Percentiles rank a stretch among this genome's conserved stretches.
Evolutionary conservation across 192 early-diverging fungal species (phyloP).

Genomic region (Allomyces arbusculus): DNA sequence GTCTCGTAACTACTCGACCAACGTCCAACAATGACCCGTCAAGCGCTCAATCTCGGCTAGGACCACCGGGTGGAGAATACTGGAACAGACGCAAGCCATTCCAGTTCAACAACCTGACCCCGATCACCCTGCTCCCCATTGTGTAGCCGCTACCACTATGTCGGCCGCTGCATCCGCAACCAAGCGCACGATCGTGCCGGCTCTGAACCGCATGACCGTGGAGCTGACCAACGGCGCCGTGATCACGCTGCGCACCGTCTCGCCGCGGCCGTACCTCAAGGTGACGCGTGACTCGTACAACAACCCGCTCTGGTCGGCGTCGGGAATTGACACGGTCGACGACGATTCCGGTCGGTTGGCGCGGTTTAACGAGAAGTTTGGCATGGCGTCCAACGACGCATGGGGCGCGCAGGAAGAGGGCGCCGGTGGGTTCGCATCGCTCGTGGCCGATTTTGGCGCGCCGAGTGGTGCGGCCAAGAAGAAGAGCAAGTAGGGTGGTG

Average conservation of each 20-base stretch:
- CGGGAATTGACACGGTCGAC: conserved; percentile 25
- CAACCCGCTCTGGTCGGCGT: conserved; percentile 76
- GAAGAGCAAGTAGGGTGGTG: background rate
- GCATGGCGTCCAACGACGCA: conserved; percentile 6
- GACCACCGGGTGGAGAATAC: too few relatives aligned
- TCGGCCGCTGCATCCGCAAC: too few relatives aligned
- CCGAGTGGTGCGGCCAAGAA: background rate
- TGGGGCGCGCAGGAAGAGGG: background rate
- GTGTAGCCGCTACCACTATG: too few relatives aligned
- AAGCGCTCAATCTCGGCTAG: too few relatives aligned
- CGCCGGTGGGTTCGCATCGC: background rate
- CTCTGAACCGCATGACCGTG: background rate
- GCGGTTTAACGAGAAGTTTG: conserved; percentile 63
- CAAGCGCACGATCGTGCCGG: background rate
- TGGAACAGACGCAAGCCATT: too few relatives aligned
- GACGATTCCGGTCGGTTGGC: conserved; percentile 64
- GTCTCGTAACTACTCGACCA: too few relatives aligned
- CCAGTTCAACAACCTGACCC: too few relatives aligned
- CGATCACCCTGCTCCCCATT: too few relatives aligned
- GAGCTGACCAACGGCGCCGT: conserved; percentile 69
- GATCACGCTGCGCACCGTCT: conserved; percentile 58
- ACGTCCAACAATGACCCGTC: too few relatives aligned
- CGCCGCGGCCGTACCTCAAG: conserved; percentile 62
- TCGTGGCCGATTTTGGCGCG: background rate
- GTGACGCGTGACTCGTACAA: conserved; percentile 84